A percentile compares a stretch with the other conserved stretches of the same genome.
Evolutionary conservation across 2,329 filamentous ascomycete genomes (phyloP).

Genomic region (Ascochyta pisi): DNA sequence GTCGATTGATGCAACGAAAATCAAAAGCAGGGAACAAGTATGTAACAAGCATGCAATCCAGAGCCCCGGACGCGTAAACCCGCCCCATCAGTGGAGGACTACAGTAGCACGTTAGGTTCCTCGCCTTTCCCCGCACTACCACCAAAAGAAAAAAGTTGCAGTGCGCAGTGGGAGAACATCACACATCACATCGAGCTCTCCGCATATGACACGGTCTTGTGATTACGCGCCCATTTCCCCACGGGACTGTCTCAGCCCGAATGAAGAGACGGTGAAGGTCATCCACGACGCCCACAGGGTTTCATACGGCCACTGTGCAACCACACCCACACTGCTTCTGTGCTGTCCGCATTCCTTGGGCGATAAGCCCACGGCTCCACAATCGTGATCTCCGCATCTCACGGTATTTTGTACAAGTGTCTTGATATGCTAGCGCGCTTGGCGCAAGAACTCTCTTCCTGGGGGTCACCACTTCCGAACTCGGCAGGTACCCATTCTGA

Average conservation of each 20-base stretch:
- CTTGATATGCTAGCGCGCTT: slow-evolving; percentile 14
- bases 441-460: slow-evolving; percentile 7
- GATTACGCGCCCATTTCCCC: slow-evolving; percentile 19
- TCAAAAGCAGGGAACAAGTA: slow-evolving; percentile 26
- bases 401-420: slow-evolving; percentile 3
- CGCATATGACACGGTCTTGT: slow-evolving; percentile 20
- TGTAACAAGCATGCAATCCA: slow-evolving; percentile 20
- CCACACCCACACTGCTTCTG: slow-evolving; percentile 22
- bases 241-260: slow-evolving; percentile 22
- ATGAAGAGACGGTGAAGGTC: slow-evolving; percentile 18
- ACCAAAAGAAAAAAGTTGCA: slow-evolving; percentile 7
- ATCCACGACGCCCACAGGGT: slow-evolving; percentile 17
- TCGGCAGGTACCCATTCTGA: slow-evolving; percentile 18
- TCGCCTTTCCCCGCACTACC: slow-evolving; percentile 27
- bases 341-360: slow-evolving; percentile 20
- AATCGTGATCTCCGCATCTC: slow-evolving; percentile 22
- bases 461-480: slow-evolving; percentile 17
- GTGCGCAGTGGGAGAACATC: slow-evolving; percentile 24
- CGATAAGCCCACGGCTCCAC: slow-evolving; percentile 29
- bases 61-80: slow-evolving; percentile 16
- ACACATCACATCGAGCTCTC: slow-evolving; percentile 25
- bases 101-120: slow-evolving; percentile 4
- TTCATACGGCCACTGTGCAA: slow-evolving; percentile 16
- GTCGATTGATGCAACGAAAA: slow-evolving; percentile 39
- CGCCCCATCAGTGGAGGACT: slow-evolving; percentile 1